These are phyloP conservation scores for Lasiodiplodia hormozganensis DNA, from an alignment of 2,329 filamentous ascomycete genomes.

Conservation along the genomic window DNA sequence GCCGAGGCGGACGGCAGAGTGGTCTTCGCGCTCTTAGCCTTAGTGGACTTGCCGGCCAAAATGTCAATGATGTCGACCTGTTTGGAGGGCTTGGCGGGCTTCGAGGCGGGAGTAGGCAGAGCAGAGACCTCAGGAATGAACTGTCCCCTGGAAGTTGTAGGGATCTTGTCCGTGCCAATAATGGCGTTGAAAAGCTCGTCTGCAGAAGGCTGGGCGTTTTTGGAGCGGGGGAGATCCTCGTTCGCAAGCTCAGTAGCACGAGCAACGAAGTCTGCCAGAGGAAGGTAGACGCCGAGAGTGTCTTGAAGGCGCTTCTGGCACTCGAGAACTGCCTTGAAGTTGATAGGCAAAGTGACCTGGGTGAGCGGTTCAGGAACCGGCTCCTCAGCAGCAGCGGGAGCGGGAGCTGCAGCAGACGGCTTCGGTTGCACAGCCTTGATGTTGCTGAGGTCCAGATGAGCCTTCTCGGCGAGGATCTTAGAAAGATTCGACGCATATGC, in stretches of 20 bases:
- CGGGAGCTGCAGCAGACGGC: conserved; percentile 49
- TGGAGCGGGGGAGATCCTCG: conserved; percentile 76
- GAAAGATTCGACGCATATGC: conserved; percentile 75
- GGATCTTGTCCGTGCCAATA: conserved; percentile 70
- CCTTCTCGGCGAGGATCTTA: conserved; percentile 73
- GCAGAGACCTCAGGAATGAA: conserved; percentile 75
- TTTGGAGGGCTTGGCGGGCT: conserved; percentile 50
- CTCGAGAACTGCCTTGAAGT: conserved; percentile 77
- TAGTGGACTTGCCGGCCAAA: conserved; percentile 53
- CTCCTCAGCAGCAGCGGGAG: conserved; percentile 45
- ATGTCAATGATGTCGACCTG: conserved; percentile 84
- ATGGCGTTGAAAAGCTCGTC: conserved; percentile 91
- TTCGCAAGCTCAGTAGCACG: conserved; percentile 89
- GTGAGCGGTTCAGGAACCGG: conserved; percentile 57
- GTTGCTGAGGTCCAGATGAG: conserved; percentile 91
- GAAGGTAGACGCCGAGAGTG: conserved; percentile 79
- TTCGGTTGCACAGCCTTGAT: conserved; percentile 69
- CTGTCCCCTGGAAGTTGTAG: conserved; percentile 63
- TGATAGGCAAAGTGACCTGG: conserved; percentile 76
- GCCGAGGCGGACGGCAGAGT: conserved; percentile 34
- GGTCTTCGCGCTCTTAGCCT: conserved; percentile 52
- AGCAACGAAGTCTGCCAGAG: conserved; percentile 84
- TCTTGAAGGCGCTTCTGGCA: conserved; percentile 81
- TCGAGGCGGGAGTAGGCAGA: conserved; percentile 28
- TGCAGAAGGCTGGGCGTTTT: conserved; percentile 69